Conservation (phyloP, 2,329 filamentous ascomycete genomes). For the Epichloe amarillans region DNA sequence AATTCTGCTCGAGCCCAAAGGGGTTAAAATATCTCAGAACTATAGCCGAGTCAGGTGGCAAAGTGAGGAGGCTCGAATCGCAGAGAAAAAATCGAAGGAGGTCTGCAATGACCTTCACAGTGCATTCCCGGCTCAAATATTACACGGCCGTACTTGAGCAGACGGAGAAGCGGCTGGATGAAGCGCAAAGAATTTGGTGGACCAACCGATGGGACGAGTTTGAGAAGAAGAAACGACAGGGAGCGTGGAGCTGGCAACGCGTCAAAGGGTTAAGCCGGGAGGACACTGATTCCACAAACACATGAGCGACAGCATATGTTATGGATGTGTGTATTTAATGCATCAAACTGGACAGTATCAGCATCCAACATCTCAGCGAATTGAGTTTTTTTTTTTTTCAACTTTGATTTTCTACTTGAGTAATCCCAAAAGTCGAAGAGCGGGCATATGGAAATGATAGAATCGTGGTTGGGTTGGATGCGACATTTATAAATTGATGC, state of each 20-base stretch:
- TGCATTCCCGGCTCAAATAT: not conserved
- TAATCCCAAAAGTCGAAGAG: not conserved
- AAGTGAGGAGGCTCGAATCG: conserved; percentile 1
- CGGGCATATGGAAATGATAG: not conserved
- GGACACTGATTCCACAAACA: not conserved
- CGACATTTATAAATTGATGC: not conserved
- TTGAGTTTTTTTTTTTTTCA: not conserved
- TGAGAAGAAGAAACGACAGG: not conserved
- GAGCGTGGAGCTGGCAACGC: not conserved
- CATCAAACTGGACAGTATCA: not conserved
- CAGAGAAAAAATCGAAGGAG: not conserved
- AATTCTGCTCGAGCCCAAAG: conserved; percentile 8
- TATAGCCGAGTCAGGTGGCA: not conserved
- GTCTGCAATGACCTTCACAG: not conserved
- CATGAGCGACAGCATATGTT: conserved; percentile 3
- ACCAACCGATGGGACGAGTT: conserved; percentile 3
- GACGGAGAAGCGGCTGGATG: conserved; percentile 1
- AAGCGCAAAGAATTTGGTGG: conserved; percentile 4
- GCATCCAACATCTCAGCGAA: conserved; percentile 2
- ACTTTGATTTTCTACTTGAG: not conserved
- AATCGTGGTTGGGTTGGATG: not conserved
- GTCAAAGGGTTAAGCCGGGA: not conserved
- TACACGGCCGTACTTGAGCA: not conserved
- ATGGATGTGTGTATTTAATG: not conserved
- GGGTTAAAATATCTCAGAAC: not conserved